Base-by-base conservation (phyloP, 2,329 filamentous ascomycete species). In the Epichloe amarillans region DNA sequence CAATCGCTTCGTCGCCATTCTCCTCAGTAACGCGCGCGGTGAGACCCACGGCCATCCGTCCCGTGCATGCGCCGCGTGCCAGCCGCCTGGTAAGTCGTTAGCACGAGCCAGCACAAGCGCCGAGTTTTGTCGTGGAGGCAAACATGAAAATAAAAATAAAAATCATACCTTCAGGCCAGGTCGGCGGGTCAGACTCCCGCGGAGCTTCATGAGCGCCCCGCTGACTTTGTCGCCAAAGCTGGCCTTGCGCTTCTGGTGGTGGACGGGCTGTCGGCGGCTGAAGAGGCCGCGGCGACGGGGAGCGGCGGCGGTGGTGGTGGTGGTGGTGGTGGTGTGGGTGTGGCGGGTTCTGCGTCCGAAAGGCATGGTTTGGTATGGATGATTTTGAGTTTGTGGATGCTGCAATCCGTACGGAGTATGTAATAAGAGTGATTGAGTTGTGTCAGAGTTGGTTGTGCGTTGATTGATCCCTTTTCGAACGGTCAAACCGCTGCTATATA, bases 151-250 rank as follows among this genome's bases (percentile, higher is more conserved):
- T 2, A 37, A 37, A 37, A 37, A 37, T 8, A 37, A 36, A 38
- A 10, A 15, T 3, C 63, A 54, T 67, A 80, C 80, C 81, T 90
- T 90, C 56, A 84, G 69, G 23, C 82, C 86, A 2, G 85, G 83
- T 40, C 80, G 74, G 46, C 79, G 67, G 1, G 83, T 89, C 52
- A 91, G 62, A 50, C 72, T 79, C 7, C 87, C 87, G 66, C 80
- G 82, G 55, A 91, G 66, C 71, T 79, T 87, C 70, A 86, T 73
- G 64, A 91, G 71, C 0, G 85, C 86, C 17, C 87, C 87, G 47
- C 77, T 82, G 58, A 91, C 75, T 68, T 90, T 91, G 70, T 91
- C 86, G 83, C 83, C 56, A 90, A 71, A 39, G 75, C 79, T 3
- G 79, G 75, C 60, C 47, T 82, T 79, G 61, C 85, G 80, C 63